phyloP scores from a whole-genome alignment of 345 rosid species.

The Linum trigynum region DNA sequence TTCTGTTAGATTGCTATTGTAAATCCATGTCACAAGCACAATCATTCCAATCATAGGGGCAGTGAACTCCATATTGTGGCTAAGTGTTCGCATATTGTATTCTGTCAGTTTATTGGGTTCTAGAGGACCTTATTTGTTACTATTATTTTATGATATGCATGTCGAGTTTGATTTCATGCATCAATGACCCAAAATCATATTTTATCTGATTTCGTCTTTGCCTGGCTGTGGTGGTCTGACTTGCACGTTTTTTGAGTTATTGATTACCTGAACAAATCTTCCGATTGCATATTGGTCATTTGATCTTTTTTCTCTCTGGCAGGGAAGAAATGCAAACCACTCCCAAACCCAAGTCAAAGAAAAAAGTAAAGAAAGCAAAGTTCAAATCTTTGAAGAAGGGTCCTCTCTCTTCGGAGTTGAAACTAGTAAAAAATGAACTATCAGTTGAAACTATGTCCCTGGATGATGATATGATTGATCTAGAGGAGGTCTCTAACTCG shows the following conservation, averaged over 20 bases:
- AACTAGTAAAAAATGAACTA: slow-evolving; percentile 42
- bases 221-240: not conserved
- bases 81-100: too few relatives aligned
- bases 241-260: not conserved
- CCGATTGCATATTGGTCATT: not conserved
- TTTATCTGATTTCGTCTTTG: not conserved
- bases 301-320: slow-evolving; percentile 15
- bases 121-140: not conserved
- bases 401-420: slow-evolving; percentile 55
- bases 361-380: slow-evolving; percentile 84
- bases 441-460: slow-evolving; percentile 36
- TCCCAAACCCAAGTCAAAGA: slow-evolving; percentile 66
- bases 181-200: not conserved
- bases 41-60: not conserved
- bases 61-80: not conserved
- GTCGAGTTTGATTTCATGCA: not conserved
- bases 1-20: not conserved
- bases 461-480: slow-evolving; percentile 37
- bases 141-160: not conserved
- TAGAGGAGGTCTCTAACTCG: slow-evolving; percentile 41
- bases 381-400: slow-evolving; percentile 88
- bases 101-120: not conserved
- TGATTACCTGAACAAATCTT: not conserved
- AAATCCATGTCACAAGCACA: not conserved
- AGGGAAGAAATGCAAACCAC: slow-evolving; percentile 48